Base-by-base conservation (phyloP, 768 basidiomycete genomes). In the Imleria badia region DNA sequence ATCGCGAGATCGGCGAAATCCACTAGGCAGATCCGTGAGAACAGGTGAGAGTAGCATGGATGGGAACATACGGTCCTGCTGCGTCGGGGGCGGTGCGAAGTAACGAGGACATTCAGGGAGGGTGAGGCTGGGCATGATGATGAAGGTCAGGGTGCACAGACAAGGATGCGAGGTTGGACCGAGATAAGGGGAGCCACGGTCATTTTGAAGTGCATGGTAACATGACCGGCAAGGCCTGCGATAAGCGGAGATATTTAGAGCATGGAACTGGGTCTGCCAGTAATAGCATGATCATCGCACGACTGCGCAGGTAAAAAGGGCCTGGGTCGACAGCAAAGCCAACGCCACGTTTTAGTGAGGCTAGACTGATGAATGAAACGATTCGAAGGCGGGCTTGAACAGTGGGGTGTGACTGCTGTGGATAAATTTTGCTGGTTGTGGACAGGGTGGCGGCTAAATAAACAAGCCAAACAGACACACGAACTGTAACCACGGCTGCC, bases 1-100 rank as follows among this genome's bases (percentile, higher is more conserved):
- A 79, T 70, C 0, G 78, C 70, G 6, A 86, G 73, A 45, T 83
- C 78, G 13, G 81, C 83, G 55, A 72, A 77, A 17, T 76, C 72
- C 56, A 77, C 77, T 78, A 41, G 26, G 45, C 17, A 73, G 72
- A 58, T 74, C 68, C 72, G 43, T 50, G 23, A 31, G 45, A 29
- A 51, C 8, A 29, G 5, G 22, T 36, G 36, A n/a, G 19, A 23
- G 8, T 26, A 1, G n/a, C 2, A 9, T 1, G 10, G 11, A 30
- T 7, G 29, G 11, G 39, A 5, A 66, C 77, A 29, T 51, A 78
- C 75, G 56, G 33, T 70, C 55, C 33, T 72, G 66, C 48, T 62
- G 61, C 0, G 76, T 76, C 5, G 58, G 57, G 9, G 72, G 64
- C 3, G 75, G 66, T 5, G 62, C 60, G 26, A 66, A 57, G 47